A percentile compares a stretch with the other conserved stretches of the same genome.
Evolutionary conservation across 192 early-diverging fungal genomes (phyloP).

Genomic region (Mortierella antarctica): DNA sequence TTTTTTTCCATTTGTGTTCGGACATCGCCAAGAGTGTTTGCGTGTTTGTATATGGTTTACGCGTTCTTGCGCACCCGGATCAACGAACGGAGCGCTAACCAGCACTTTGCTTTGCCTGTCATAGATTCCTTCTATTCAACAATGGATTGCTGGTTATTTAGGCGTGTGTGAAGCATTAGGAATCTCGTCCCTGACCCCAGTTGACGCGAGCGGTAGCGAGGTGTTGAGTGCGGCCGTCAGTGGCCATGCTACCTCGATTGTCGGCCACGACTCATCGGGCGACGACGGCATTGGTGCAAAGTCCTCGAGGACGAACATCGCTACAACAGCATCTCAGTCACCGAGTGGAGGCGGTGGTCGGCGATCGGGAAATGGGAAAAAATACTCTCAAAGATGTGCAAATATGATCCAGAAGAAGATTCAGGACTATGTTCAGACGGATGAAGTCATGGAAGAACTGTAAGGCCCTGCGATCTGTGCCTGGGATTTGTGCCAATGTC

Average conservation of each 20-base stretch:
- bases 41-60: background rate
- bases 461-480: conserved; percentile 4
- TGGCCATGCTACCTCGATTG: background rate
- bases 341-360: conserved; percentile 2
- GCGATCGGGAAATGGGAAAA: conserved; percentile 23
- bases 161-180: conserved; percentile 38
- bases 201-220: background rate
- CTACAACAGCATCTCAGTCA: background rate
- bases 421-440: conserved; percentile 39
- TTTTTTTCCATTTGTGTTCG: background rate
- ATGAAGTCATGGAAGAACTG: conserved; percentile 52
- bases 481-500: background rate
- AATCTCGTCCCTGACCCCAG: conserved; percentile 1
- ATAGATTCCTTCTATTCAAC: conserved; percentile 29
- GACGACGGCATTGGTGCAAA: conserved; percentile 6
- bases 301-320: conserved; percentile 1
- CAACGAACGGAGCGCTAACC: background rate
- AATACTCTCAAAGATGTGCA: conserved; percentile 33
- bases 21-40: background rate
- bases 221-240: background rate
- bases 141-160: conserved; percentile 40
- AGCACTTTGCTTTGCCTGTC: background rate
- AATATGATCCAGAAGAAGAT: conserved; percentile 40
- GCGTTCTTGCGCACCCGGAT: background rate
- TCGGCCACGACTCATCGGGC: background rate